Evolutionary conservation across 371 early-diverging fungal species (phyloP), one percentile per base, ranked within the genome.

Genomic region (Circinella minor): DNA sequence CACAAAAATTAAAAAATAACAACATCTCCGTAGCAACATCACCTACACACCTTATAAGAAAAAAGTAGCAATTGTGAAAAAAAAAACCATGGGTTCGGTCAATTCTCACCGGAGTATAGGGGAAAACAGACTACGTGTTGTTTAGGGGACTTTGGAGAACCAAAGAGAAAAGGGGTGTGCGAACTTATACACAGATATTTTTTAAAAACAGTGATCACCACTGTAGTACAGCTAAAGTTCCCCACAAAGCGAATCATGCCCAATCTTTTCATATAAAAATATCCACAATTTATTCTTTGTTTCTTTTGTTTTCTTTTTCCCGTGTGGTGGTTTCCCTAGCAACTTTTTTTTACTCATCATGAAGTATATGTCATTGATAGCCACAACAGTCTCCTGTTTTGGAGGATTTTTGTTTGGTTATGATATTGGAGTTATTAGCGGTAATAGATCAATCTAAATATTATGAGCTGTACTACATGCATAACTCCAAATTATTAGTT

Each of bases 351-450:
- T 43, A 7, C 14, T 37, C 54, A 54, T 36, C n/a, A 82, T 83
- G 83, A 78, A 77, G 59, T 69, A 79, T 70, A 63, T 81, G 46
- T 74, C 80, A 34, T 37, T 74, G 14, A 74, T 79, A n/a, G 84
- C 84, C 4, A 83, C 84, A 7, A 59, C 73, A 3, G 69, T 83
- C 11, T 74, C 84, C 20, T 83, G 81, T 63, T 71, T 83, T 27
- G 84, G 84, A 48, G 84, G 84, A 11, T 83, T 83, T 64, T 62
- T 83, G 39, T 83, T 83, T 59, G 83, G 83, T 51, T 83, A 83
- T 78, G 83, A 83, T 55, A 71, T 75, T 63, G 83, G 83, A 77
- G 76, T 69, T 15, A 67, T 68, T 38, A 70, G 70, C 65, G 70
- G 70, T 70, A 70, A 68, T 38, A n/a, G n/a, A 61, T 43, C 43